Base-by-base conservation (phyloP, 345 rosid genomes). In the Litchi chinensis region DNA sequence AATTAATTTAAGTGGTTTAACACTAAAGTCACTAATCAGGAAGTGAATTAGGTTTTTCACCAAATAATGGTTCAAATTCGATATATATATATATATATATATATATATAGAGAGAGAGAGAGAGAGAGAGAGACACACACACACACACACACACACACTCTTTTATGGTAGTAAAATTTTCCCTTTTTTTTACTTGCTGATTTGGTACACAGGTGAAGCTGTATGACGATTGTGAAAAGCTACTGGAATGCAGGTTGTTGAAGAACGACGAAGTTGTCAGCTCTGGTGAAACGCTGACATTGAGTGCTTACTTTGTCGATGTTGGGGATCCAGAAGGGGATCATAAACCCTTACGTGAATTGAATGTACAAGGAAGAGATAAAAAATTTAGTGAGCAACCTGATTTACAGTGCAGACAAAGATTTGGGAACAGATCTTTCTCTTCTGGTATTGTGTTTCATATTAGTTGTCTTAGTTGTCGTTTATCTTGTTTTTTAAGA, bases 171-270 rank as follows among this genome's bases (percentile, higher is more conserved):
- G 57, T 54, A 54, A 54, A 0, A 15, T 60, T 21, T 21, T n/a
- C 73, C 16, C 63, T 37, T 9, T 48, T 73, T n/a, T 1, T 21
- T 18, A n/a, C 32, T 60, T 59, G 43, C 15, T 62, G 46, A 39
- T 12, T 32, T 70, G 70, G 24, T 65, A n/a, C 22, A n/a, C 82
- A 93, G 98, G 83, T 89, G 62, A 87, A 80, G 90, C 87, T 94
- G 56, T 91, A 88, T 63, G 98, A 96, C 66, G 97, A 89, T 5
- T 84, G 87, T 22, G 90, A 90, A 50, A 91, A 87, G 85, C 82
- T 91, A 64, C 82, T 94, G 67, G 99, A 90, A 75, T 89, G 93
- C 80, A 94, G 87, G 85, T 85, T 93, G 66, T 71, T 93, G 80
- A 90, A 87, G 81, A 85, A 81, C 5, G 92, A 82, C 2, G 95